Conservation (phyloP, 345 rosid genomes). For the Salix koriyanagi region DNA sequence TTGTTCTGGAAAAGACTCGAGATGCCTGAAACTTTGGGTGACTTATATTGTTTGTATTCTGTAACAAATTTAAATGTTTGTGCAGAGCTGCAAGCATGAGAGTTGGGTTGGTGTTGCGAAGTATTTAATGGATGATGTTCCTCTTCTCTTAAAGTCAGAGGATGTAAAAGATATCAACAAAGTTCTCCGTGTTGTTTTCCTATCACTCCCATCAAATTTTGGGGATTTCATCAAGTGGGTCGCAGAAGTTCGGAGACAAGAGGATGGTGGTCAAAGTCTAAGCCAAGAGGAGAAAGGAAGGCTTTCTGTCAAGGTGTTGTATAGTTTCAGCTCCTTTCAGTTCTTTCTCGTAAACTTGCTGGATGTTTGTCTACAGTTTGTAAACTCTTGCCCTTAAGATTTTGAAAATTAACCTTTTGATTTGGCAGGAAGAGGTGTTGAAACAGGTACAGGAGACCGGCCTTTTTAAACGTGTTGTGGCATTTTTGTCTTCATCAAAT, state of each 20-base stretch:
- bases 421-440: slow-evolving; percentile 39
- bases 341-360: background rate
- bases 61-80: background rate
- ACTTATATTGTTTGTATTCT: background rate
- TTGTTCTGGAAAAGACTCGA: background rate
- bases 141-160: slow-evolving; percentile 57
- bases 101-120: slow-evolving; percentile 69
- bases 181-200: slow-evolving; percentile 47
- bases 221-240: slow-evolving; percentile 81
- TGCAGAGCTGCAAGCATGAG: slow-evolving; percentile 74
- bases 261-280: slow-evolving; percentile 53
- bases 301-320: slow-evolving; percentile 59
- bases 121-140: slow-evolving; percentile 78
- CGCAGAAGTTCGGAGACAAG: slow-evolving; percentile 71
- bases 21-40: background rate
- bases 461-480: slow-evolving; percentile 30
- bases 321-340: background rate
- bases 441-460: slow-evolving; percentile 32
- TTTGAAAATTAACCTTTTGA: background rate
- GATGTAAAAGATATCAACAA: slow-evolving; percentile 50
- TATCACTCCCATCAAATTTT: slow-evolving; percentile 60
- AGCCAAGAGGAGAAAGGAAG: slow-evolving; percentile 70
- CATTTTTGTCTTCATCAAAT: slow-evolving; percentile 43
- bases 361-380: background rate
- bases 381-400: background rate